These are phyloP conservation scores for Kokia cookei DNA, from an alignment of 441 rosid genomes.

Conservation along the genomic window DNA sequence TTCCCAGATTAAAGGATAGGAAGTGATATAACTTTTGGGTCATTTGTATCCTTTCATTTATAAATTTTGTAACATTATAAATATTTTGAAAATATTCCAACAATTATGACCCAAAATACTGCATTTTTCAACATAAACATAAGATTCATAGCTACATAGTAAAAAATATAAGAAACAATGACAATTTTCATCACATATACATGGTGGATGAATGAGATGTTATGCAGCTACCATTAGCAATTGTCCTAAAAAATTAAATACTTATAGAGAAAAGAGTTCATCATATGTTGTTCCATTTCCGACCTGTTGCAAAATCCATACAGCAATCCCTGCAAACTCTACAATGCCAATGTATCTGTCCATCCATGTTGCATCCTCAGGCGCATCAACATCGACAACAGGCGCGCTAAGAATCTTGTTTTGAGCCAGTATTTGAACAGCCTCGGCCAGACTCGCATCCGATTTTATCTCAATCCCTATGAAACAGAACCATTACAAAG, in stretches of 20 bases:
- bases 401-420: constrained; percentile 80
- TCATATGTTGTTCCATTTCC: not conserved
- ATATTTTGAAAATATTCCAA: too few species aligned
- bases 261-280: not conserved
- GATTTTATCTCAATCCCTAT: constrained; percentile 84
- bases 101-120: too few species aligned
- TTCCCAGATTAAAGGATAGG: not conserved
- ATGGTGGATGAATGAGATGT: too few species aligned
- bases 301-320: constrained; percentile 98
- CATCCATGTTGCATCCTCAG: constrained; percentile 84
- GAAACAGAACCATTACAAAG: constrained; percentile 1
- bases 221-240: too few species aligned
- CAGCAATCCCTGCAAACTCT: constrained; percentile 92
- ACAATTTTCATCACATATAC: too few species aligned
- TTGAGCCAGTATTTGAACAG: constrained; percentile 68
- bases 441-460: constrained; percentile 82
- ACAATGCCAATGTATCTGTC: constrained; percentile 93
- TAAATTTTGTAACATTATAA: too few species aligned
- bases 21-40: too few species aligned
- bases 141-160: too few species aligned
- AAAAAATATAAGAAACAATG: too few species aligned
- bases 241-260: too few species aligned
- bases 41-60: too few species aligned
- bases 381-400: constrained; percentile 79
- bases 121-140: too few species aligned